Percentiles rank a stretch among this genome's conserved stretches.
phyloP scores from a whole-genome alignment of 2,329 filamentous ascomycete species.

The Penicillium sp. region DNA sequence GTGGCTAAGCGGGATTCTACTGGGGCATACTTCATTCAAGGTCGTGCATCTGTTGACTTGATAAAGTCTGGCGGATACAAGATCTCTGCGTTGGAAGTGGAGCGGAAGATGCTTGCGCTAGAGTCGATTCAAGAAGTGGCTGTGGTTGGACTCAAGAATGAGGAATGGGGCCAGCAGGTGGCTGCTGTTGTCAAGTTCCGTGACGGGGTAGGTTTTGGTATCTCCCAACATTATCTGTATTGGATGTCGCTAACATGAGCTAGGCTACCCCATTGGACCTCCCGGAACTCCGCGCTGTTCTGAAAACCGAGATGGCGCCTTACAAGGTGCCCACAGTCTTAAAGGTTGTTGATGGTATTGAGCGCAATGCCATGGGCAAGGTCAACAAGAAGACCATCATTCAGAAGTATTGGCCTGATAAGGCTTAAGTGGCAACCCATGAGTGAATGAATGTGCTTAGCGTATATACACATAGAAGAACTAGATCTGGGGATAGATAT shows the following conservation, averaged over 20 bases:
- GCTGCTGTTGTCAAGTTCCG: conserved; percentile 52
- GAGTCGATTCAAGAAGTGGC: conserved; percentile 53
- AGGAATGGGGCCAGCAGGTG: conserved; percentile 57
- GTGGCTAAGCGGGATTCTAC: conserved; percentile 37
- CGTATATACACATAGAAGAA: conserved; percentile 1
- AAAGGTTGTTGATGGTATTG: conserved; percentile 67
- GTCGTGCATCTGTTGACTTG: conserved; percentile 54
- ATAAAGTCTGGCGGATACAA: conserved; percentile 60
- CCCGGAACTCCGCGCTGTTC: conserved; percentile 33
- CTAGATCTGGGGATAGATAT: not conserved
- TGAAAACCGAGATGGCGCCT: conserved; percentile 60
- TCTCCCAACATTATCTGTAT: not conserved
- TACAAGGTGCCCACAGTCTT: conserved; percentile 96
- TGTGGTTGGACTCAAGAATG: conserved; percentile 54
- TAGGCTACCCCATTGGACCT: conserved; percentile 33
- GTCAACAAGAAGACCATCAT: conserved; percentile 45
- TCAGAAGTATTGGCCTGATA: conserved; percentile 39
- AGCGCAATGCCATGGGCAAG: conserved; percentile 81
- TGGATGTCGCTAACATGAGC: not conserved
- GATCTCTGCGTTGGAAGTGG: conserved; percentile 56
- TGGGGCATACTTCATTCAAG: conserved; percentile 54
- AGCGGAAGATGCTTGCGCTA: conserved; percentile 53
- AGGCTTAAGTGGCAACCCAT: not conserved
- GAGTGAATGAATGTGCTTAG: not conserved
- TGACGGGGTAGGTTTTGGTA: conserved; percentile 28